Conservation (phyloP, 768 basidiomycete species). For the Trametes maxima region DNA sequence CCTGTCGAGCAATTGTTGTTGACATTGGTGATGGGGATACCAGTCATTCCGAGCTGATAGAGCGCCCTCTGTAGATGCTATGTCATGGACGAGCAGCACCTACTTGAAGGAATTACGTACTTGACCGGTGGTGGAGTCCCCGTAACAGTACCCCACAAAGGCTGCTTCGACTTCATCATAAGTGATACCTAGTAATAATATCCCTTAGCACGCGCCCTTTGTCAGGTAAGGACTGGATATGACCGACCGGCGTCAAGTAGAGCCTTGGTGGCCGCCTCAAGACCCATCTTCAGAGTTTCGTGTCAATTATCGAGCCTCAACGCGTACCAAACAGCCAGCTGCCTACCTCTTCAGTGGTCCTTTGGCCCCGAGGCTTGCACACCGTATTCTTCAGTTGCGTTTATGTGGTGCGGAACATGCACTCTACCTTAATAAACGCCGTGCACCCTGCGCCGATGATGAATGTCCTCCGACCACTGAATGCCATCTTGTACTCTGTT, state of each 20-base stretch:
- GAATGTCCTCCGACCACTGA: conserved; percentile 45
- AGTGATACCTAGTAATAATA: conserved; percentile 61
- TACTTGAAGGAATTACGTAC: conserved; percentile 36
- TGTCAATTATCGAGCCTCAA: background rate
- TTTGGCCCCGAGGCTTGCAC: conserved; percentile 60
- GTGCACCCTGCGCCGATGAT: conserved; percentile 77
- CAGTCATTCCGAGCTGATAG: conserved; percentile 81
- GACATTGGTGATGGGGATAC: conserved; percentile 83
- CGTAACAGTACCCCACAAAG: conserved; percentile 78
- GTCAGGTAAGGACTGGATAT: background rate
- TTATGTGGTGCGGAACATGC: background rate
- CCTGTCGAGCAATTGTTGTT: conserved; percentile 90
- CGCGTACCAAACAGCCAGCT: conserved; percentile 23
- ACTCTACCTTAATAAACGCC: conserved; percentile 70
- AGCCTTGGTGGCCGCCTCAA: conserved; percentile 87
- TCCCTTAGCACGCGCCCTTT: background rate
- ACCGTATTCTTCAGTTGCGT: conserved; percentile 11
- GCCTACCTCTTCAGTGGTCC: conserved; percentile 70
- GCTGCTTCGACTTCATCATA: conserved; percentile 78
- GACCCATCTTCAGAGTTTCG: conserved; percentile 61
- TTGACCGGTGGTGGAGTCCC: conserved; percentile 79
- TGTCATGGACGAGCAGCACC: background rate
- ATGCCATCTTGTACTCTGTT: conserved; percentile 18
- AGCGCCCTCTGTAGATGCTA: conserved; percentile 57
- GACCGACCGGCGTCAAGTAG: conserved; percentile 75